Evolutionary conservation across 2,329 filamentous ascomycete genomes (phyloP).

Genomic region (Paraphaeosphaeria minitans): DNA sequence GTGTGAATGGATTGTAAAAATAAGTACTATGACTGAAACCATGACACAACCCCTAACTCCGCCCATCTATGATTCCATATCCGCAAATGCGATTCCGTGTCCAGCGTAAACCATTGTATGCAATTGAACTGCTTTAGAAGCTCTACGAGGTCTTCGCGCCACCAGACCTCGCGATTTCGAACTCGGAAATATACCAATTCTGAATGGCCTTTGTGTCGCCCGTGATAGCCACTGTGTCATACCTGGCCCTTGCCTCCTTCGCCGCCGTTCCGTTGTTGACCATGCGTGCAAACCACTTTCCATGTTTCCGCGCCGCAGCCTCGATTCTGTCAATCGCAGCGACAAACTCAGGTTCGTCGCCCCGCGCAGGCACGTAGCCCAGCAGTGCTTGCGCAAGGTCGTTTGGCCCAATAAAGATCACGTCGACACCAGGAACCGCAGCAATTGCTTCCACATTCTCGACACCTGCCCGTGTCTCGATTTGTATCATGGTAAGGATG

Average conservation of each 20-base stretch:
- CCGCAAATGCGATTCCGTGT: background rate
- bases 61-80: background rate
- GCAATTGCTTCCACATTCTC: slow-evolving; percentile 66
- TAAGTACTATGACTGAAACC: background rate
- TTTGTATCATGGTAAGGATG: slow-evolving; percentile 69
- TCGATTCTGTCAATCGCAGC: slow-evolving; percentile 59
- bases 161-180: slow-evolving; percentile 24
- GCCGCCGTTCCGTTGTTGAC: slow-evolving; percentile 49
- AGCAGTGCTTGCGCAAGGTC: slow-evolving; percentile 64
- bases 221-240: slow-evolving; percentile 55
- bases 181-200: slow-evolving; percentile 53
- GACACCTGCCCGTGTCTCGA: slow-evolving; percentile 68
- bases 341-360: slow-evolving; percentile 61
- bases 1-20: background rate
- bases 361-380: slow-evolving; percentile 61
- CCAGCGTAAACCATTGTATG: background rate
- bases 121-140: background rate
- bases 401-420: slow-evolving; percentile 69
- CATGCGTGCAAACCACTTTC: slow-evolving; percentile 67
- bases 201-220: slow-evolving; percentile 56
- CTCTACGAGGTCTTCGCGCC: background rate
- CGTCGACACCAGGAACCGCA: slow-evolving; percentile 63
- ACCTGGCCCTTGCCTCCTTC: slow-evolving; percentile 47
- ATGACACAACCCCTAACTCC: slow-evolving; percentile 6
- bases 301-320: slow-evolving; percentile 62